Evolutionary conservation across 2,329 filamentous ascomycete genomes (phyloP).

Genomic region (Emydomyces testavorans): DNA sequence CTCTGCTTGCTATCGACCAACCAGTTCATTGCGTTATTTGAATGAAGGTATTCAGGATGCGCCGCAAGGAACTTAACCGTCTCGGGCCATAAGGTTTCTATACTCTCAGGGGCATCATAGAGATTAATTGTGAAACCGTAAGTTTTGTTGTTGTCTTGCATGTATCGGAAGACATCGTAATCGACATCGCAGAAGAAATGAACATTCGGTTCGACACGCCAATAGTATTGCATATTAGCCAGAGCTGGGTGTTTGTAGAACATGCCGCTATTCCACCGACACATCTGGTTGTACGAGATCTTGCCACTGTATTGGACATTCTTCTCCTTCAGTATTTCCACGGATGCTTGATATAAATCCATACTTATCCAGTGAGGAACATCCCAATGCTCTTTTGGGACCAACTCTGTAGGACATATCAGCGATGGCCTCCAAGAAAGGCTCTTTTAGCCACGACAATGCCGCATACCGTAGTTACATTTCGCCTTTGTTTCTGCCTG

Average conservation of each 20-base stretch:
- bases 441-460: background rate
- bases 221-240: conserved; percentile 76
- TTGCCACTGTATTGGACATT: conserved; percentile 82
- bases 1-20: conserved; percentile 65
- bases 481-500: conserved; percentile 75
- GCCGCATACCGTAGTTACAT: conserved; percentile 60
- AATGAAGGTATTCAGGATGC: conserved; percentile 67
- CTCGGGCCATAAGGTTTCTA: conserved; percentile 88
- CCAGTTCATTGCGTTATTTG: conserved; percentile 81
- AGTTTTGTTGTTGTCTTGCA: conserved; percentile 97
- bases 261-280: conserved; percentile 94
- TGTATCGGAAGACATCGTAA: conserved; percentile 96
- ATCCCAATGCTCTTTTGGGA: conserved; percentile 92
- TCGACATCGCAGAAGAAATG: conserved; percentile 99
- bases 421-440: conserved; percentile 15
- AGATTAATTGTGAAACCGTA: conserved; percentile 98
- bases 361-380: conserved; percentile 84
- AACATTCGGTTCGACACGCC: conserved; percentile 96
- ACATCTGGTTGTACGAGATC: conserved; percentile 96
- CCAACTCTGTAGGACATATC: conserved; percentile 50
- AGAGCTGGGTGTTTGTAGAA: conserved; percentile 96
- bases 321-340: conserved; percentile 68
- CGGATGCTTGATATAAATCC: conserved; percentile 74
- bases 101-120: conserved; percentile 79
- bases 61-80: conserved; percentile 80